phyloP scores from a whole-genome alignment of 352 stramenopile genomes.

The Phytophthora pinifolia region DNA sequence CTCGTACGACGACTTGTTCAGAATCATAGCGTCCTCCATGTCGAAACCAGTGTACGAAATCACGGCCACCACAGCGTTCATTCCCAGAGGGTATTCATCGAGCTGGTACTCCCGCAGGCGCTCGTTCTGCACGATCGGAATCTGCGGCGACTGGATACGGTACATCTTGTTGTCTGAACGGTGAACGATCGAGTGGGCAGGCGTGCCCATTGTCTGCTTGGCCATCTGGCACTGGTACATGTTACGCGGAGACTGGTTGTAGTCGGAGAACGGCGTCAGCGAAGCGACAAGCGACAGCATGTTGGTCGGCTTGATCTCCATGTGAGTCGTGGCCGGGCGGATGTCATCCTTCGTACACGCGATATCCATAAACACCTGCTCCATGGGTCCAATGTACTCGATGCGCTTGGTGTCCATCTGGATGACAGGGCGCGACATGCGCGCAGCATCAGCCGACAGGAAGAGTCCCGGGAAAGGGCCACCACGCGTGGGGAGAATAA shows the following conservation, averaged over 20 bases:
- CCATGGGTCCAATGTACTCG: constrained; percentile 98
- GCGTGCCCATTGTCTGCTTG: constrained; percentile 99
- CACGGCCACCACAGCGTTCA: constrained; percentile 99
- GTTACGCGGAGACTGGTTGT: constrained; percentile 99
- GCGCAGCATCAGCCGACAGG: constrained; percentile 95
- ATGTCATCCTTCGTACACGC: constrained; percentile 96
- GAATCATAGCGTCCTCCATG: constrained; percentile 99
- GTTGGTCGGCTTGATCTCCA: constrained; percentile 98
- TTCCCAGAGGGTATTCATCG: constrained; percentile 98
- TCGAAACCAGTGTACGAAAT: constrained; percentile 99
- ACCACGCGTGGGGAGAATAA: constrained; percentile 78
- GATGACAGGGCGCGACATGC: constrained; percentile 93
- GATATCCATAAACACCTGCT: constrained; percentile 98
- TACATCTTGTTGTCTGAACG: constrained; percentile 99
- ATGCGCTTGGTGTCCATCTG: constrained; percentile 90
- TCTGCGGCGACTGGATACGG: constrained; percentile 97
- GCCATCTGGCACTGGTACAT: constrained; percentile 99
- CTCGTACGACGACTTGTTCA: constrained; percentile 99
- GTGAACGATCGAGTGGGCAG: constrained; percentile 95
- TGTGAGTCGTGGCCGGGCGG: constrained; percentile 96
- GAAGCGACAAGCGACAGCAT: constrained; percentile 99
- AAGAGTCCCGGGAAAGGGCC: constrained; percentile 98
- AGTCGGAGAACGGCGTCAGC: constrained; percentile 99
- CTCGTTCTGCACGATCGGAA: constrained; percentile 97
- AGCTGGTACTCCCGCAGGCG: constrained; percentile 96